phyloP scores from a whole-genome alignment of 2,329 filamentous ascomycete genomes.

The Penicillium sclerotigenum region DNA sequence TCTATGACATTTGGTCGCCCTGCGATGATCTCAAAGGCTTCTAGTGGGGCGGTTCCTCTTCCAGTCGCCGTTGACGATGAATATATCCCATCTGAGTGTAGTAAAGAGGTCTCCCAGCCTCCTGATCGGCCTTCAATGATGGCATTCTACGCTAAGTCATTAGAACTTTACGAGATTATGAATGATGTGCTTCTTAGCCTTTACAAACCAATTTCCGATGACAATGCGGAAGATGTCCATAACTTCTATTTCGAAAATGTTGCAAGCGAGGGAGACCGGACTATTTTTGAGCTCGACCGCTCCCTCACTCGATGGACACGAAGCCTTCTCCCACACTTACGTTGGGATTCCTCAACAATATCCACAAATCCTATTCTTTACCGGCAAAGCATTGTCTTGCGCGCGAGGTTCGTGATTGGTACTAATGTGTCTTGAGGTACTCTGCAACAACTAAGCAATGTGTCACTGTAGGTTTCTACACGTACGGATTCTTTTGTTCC shows the following conservation, averaged over 20 bases:
- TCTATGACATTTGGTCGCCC: conserved; percentile 40
- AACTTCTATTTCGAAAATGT: conserved; percentile 29
- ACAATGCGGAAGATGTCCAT: conserved; percentile 25
- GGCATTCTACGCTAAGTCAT: conserved; percentile 32
- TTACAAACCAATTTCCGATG: conserved; percentile 28
- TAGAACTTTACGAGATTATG: conserved; percentile 37
- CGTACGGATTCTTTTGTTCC: conserved; percentile 34
- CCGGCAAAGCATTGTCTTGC: conserved; percentile 33
- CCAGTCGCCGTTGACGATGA: conserved; percentile 35
- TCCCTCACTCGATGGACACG: conserved; percentile 32
- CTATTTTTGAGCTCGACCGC: conserved; percentile 36
- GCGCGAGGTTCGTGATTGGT: conserved; percentile 26
- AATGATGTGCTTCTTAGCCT: conserved; percentile 34
- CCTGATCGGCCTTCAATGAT: conserved; percentile 28
- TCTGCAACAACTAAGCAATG: background rate
- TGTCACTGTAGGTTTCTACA: conserved; percentile 29
- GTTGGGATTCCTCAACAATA: conserved; percentile 1
- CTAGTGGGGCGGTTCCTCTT: conserved; percentile 27
- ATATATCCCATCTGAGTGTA: conserved; percentile 18
- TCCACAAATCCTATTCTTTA: conserved; percentile 25
- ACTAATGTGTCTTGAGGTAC: background rate
- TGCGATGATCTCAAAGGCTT: conserved; percentile 34
- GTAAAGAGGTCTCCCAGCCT: conserved; percentile 20
- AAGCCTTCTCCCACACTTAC: conserved; percentile 30
- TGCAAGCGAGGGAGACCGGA: conserved; percentile 23